Conservation (phyloP, 2,329 filamentous ascomycete species). For the Alternaria postmessia region DNA sequence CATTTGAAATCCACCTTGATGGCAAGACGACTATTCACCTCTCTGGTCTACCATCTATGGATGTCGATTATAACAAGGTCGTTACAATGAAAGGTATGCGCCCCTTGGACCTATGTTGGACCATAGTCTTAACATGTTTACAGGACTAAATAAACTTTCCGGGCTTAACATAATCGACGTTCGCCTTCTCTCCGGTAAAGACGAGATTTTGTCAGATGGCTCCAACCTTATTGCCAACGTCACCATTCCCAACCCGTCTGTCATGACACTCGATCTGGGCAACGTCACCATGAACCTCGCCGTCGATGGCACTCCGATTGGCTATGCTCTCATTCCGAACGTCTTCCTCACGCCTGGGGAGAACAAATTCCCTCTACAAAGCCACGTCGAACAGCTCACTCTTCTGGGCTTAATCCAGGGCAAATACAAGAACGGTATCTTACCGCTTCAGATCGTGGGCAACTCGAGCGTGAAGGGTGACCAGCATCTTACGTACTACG, state of each 20-base stretch:
- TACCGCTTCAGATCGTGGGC: conserved; percentile 65
- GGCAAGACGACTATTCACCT: conserved; percentile 63
- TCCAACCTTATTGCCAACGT: conserved; percentile 69
- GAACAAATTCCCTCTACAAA: conserved; percentile 65
- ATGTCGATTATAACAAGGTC: conserved; percentile 64
- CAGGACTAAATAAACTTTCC: conserved; percentile 66
- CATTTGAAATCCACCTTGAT: conserved; percentile 59
- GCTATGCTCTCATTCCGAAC: conserved; percentile 65
- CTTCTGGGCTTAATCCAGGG: conserved; percentile 56
- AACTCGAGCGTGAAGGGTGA: conserved; percentile 61
- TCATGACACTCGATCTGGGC: conserved; percentile 72
- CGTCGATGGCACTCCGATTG: conserved; percentile 62
- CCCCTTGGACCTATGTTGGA: neutral
- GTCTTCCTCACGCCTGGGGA: conserved; percentile 66
- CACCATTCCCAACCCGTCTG: conserved; percentile 69
- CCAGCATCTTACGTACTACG: conserved; percentile 64
- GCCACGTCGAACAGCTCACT: conserved; percentile 60
- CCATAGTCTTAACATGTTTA: neutral
- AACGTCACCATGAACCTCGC: conserved; percentile 69
- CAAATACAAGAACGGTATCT: conserved; percentile 63
- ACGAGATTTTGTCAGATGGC: conserved; percentile 51
- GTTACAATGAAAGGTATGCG: conserved; percentile 64
- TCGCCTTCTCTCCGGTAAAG: conserved; percentile 54
- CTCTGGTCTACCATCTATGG: conserved; percentile 58
- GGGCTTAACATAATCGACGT: conserved; percentile 62